A percentile compares a stretch with the other conserved stretches of the same genome.
These are phyloP conservation scores for Phoenix roebelenii DNA, from an alignment of 176 grass and related monocot genomes.

Conservation along the genomic window DNA sequence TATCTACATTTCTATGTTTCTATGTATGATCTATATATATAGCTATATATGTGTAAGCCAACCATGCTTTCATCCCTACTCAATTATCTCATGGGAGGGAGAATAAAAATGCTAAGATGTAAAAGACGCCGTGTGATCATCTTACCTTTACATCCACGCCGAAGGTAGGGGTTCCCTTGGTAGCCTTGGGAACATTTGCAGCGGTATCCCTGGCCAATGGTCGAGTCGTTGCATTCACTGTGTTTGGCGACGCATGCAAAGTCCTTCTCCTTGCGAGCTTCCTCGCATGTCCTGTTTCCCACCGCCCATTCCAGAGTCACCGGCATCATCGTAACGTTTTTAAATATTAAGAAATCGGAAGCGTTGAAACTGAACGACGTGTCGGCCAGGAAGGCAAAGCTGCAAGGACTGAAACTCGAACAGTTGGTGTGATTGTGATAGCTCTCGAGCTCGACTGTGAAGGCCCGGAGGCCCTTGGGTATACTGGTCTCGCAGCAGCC, in stretches of 20 bases:
- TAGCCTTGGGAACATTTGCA: conserved; percentile 25
- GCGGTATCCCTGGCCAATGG: conserved; percentile 8
- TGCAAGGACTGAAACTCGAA: conserved; percentile 22
- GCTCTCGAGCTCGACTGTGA: background rate
- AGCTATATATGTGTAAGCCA: too few relatives aligned
- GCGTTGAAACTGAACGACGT: background rate
- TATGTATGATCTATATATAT: too few relatives aligned
- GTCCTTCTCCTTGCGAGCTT: background rate
- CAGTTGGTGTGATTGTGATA: conserved; percentile 3
- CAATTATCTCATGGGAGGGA: too few relatives aligned
- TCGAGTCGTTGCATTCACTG: conserved; percentile 11
- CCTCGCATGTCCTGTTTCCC: conserved; percentile 10
- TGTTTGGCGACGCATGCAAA: background rate
- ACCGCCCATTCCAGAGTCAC: conserved; percentile 26
- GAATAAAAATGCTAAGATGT: too few relatives aligned
- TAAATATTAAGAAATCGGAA: conserved; percentile 1
- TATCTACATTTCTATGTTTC: too few relatives aligned
- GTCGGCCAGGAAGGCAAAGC: conserved; percentile 15
- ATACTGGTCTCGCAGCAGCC: conserved; percentile 25
- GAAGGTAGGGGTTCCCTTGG: conserved; percentile 31
- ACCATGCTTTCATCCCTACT: too few relatives aligned
- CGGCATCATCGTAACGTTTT: background rate
- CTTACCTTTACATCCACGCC: conserved; percentile 23
- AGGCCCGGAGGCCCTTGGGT: conserved; percentile 4
- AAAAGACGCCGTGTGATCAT: too few relatives aligned